Evolutionary conservation across 2,329 filamentous ascomycete genomes (phyloP), one percentile per base, ranked within the genome.

Genomic region (Claviceps capensis): DNA sequence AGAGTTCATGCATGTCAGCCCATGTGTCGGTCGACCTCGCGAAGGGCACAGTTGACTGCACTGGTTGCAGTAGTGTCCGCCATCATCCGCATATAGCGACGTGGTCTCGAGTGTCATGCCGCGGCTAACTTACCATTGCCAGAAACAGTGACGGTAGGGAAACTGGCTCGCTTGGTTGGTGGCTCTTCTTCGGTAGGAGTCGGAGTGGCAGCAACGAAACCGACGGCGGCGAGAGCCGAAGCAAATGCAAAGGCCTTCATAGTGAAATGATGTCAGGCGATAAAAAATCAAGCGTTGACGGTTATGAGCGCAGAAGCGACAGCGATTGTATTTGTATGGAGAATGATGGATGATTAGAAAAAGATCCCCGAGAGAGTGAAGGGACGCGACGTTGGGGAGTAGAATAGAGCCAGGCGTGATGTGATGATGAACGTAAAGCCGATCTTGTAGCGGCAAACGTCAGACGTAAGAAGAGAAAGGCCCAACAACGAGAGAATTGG

Each of bases 171-270:
- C 65, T 78, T 78, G 62, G 64, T 67, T 7, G 74, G 73, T 19
- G 72, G 66, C 56, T 75, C 64, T 51, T 69, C 70, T 54, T 69
- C 64, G 8, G 73, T 77, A 44, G 64, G 66, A 34, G 78, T 79
- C 48, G 79, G 77, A 11, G 67, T 68, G 51, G 76, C 76, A 23
- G 64, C 62, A 55, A 69, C 75, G 55, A 69, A 54, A 53, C 63
- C 64, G 54, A 72, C 61, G 59, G 72, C 71, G 57, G 73, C 72
- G 58, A 81, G 64, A 59, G 69, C 72, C 54, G 75, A 69, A 49
- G 74, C 63, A 54, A 79, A 56, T 59, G 69, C 59, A 55, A 69
- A 65, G 34, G 70, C 68, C 66, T 73, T 76, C 77, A 80, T 79
- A 54, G 50, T 73, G 62, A 59, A 55, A 59, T 36, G 48, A 53